Evolutionary conservation across 164 flowering plant genomes (phyloP).

Genomic region (Saururus chinensis): DNA sequence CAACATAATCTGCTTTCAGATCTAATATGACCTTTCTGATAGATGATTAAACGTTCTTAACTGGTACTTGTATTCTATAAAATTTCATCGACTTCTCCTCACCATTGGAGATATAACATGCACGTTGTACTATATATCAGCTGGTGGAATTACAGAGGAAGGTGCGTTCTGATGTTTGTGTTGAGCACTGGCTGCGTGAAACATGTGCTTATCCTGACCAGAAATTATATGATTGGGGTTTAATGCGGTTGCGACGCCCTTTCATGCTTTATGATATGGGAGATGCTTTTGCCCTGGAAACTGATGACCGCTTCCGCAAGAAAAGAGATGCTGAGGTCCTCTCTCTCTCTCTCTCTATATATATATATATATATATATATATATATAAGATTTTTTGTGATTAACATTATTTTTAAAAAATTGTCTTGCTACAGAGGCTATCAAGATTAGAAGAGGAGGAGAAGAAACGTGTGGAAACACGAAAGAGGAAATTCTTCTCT

Average conservation of each 20-base stretch:
- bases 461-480: slow-evolving; percentile 64
- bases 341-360: background rate
- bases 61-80: background rate
- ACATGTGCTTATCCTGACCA: slow-evolving; percentile 70
- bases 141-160: slow-evolving; percentile 74
- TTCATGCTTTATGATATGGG: slow-evolving; percentile 51
- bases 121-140: slow-evolving; percentile 34
- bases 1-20: background rate
- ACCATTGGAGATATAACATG: background rate
- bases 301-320: slow-evolving; percentile 77
- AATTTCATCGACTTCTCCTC: no score
- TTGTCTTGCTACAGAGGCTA: slow-evolving; percentile 50
- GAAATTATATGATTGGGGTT: slow-evolving; percentile 87
- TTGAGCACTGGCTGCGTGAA: slow-evolving; percentile 76
- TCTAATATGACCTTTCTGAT: no score
- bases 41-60: background rate
- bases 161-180: slow-evolving; percentile 74
- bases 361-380: background rate
- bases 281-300: slow-evolving; percentile 69
- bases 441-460: slow-evolving; percentile 87
- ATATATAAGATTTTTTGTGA: background rate
- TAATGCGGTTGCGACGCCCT: slow-evolving; percentile 66
- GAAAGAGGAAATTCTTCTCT: slow-evolving; percentile 81
- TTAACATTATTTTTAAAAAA: background rate
- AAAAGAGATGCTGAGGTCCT: slow-evolving; percentile 85